Evolutionary conservation across 306 rosid species (phyloP).

Genomic region (Pueraria montana): DNA sequence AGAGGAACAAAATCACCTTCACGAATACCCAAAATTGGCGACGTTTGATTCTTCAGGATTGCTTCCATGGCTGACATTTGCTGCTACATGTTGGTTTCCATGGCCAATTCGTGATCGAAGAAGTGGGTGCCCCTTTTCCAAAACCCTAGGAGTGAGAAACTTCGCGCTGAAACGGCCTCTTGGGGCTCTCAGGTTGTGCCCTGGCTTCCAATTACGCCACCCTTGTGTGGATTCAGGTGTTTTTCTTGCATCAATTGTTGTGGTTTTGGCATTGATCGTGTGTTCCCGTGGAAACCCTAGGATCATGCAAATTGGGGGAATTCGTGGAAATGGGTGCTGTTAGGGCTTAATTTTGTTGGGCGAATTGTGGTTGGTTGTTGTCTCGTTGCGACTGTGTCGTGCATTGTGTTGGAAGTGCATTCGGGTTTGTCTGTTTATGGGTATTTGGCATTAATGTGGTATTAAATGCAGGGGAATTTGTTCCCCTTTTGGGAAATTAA

Average conservation of each 20-base stretch:
- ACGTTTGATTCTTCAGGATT: constrained; percentile 37
- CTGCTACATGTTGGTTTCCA: constrained; percentile 50
- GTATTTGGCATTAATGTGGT: constrained; percentile 42
- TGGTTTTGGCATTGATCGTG: constrained; percentile 43
- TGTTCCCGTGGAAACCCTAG: constrained; percentile 71
- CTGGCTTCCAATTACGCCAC: constrained; percentile 54
- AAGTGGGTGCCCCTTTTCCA: constrained; percentile 44
- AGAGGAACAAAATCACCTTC: constrained; percentile 34
- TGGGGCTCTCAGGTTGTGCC: constrained; percentile 49
- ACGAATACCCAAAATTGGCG: constrained; percentile 49
- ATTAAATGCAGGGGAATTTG: constrained; percentile 45
- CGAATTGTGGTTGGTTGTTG: constrained; percentile 39
- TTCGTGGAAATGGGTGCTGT: constrained; percentile 46
- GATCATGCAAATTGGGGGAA: constrained; percentile 52
- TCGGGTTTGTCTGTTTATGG: constrained; percentile 40
- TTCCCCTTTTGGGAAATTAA: constrained; percentile 40
- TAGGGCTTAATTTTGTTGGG: constrained; percentile 56
- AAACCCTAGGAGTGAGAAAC: constrained; percentile 87
- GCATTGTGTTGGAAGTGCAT: constrained; percentile 67
- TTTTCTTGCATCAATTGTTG: constrained; percentile 48
- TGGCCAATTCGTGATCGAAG: constrained; percentile 57
- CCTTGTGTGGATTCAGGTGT: constrained; percentile 63
- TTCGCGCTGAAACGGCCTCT: constrained; percentile 46
- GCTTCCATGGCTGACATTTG: constrained; percentile 72
- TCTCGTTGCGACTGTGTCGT: constrained; percentile 42